Conservation (phyloP, 192 early-diverging fungal species). For the Rhizoclosmatium sp. region DNA sequence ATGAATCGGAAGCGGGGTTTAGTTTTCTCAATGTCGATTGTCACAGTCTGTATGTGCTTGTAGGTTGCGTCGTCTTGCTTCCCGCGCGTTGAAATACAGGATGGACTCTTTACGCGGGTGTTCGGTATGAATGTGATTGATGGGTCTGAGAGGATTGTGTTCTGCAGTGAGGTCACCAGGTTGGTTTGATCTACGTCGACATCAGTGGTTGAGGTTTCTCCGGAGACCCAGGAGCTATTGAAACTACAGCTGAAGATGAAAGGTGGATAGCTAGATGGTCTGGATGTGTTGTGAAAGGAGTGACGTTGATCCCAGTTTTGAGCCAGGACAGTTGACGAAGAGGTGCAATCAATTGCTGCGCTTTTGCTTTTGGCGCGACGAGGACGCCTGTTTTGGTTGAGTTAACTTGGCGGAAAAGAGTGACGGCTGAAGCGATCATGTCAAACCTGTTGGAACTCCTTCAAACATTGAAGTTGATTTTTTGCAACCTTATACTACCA, state of each 20-base stretch:
- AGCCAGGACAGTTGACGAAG: not conserved
- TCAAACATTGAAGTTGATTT: not conserved
- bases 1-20: no score
- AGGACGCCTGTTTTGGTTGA: constrained; percentile 1
- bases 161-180: not conserved
- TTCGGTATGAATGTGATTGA: not conserved
- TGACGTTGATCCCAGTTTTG: not conserved
- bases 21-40: no score
- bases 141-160: not conserved
- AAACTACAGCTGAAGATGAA: not conserved
- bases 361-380: not conserved
- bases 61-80: constrained; percentile 12
- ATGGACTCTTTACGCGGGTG: not conserved
- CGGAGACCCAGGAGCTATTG: not conserved
- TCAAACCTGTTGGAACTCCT: constrained; percentile 9
- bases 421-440: not conserved
- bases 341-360: not conserved
- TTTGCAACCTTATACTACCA: not conserved
- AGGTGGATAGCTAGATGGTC: not conserved
- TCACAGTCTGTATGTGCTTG: not conserved
- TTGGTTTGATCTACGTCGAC: not conserved
- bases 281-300: not conserved
- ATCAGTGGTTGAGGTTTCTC: not conserved
- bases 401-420: not conserved
- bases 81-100: not conserved